Evolutionary conservation across 169 alveolate genomes (phyloP).

Genomic region (Prorocentrum cordatum): DNA sequence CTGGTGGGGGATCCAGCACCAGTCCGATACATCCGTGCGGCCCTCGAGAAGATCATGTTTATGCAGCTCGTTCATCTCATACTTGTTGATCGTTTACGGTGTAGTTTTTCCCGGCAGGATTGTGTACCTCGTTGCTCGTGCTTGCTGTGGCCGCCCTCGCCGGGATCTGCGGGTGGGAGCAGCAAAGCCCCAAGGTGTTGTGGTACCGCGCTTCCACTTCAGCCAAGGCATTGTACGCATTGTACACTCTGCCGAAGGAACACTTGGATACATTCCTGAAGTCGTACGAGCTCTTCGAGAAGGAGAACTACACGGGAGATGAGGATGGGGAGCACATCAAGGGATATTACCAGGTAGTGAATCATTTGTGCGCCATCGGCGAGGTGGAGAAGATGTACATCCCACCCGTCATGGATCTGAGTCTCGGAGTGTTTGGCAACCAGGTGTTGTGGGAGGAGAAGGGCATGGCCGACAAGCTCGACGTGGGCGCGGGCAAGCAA

Average conservation of each 20-base stretch:
- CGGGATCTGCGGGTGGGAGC: no score
- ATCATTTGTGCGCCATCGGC: slow-evolving; percentile 31
- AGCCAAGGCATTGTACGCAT: not conserved
- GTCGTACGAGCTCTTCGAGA: slow-evolving; percentile 15
- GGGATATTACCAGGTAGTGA: not conserved
- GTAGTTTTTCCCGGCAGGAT: no score
- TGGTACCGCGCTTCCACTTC: slow-evolving; percentile 17
- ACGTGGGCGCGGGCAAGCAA: not conserved
- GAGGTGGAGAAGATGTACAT: slow-evolving; percentile 66
- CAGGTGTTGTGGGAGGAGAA: not conserved
- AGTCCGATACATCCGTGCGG: no score
- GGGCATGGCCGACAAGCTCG: not conserved
- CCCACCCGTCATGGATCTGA: slow-evolving; percentile 44
- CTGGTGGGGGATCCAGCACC: no score
- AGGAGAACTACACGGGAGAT: slow-evolving; percentile 1
- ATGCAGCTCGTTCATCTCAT: no score
- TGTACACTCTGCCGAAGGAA: slow-evolving; percentile 49
- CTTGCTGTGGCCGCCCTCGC: no score
- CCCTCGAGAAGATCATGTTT: no score
- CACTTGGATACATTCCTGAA: slow-evolving; percentile 16
- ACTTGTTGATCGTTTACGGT: no score
- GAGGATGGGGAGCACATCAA: slow-evolving; percentile 12
- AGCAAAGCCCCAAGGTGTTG: not conserved
- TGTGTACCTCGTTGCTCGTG: no score
- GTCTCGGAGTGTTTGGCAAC: not conserved